Base-by-base conservation (phyloP, 352 stramenopile species). In the Plasmopara halstedii region DNA sequence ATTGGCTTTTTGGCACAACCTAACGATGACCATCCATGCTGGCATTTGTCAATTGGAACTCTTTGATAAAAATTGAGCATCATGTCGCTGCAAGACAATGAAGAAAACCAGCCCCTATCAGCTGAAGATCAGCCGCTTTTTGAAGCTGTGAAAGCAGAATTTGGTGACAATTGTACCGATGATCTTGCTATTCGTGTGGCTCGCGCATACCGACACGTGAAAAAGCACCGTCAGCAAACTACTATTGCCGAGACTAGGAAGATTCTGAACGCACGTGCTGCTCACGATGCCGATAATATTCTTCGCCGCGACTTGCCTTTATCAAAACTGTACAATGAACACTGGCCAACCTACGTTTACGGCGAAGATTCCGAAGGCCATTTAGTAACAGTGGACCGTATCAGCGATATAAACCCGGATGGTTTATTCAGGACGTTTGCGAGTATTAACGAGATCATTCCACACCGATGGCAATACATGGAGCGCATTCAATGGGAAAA, bases 401-500 rank as follows among this genome's bases (percentile, higher is more conserved):
- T 89, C 36, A 58, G 52, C 1, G 77, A 88, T 18, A 87, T 89
- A 44, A 69, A 79, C 20, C 25, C 76, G 7, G 75, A 88, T 14
- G 61, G 62, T 1, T 71, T 85, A 46, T 65, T 82, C 39, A 70
- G 73, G 43, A 62, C 73, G 18, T 88, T 92, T 39, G 26, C 39
- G 15, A 53, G 69, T 31, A 45, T 83, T 10, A 73, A 87, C 17
- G 40, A 75, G 17, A 57, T 89, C 20, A 50, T 88, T 19, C 69
- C 71, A 2, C 70, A 88, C 50, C 73, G 77, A 18, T 67, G 67
- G 37, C 76, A 88, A 58, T 83, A 83, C 46, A 87, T 87, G 73
- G 80, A 92, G 51, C 73, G 70, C 11, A 73, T 89, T 35, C 75
- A 87, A 53, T 84, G 73, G 73, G 73, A 88, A 54, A 88, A 88